Conservation (phyloP, 2,329 filamentous ascomycete genomes). For the Aspergillus sp. region DNA sequence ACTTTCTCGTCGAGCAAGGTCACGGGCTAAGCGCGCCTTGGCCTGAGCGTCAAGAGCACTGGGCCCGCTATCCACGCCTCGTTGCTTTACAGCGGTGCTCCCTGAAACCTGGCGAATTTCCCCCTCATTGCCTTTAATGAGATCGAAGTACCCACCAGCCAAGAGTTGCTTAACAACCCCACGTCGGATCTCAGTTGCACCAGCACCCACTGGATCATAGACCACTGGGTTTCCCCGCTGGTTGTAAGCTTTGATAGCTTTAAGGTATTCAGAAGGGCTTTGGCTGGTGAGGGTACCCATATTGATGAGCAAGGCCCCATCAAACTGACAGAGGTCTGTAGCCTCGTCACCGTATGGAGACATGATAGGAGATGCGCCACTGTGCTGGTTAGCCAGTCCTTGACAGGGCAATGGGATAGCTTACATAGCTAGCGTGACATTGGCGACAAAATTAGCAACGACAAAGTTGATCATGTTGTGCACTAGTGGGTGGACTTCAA, state of each 20-base stretch:
- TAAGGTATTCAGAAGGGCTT: slow-evolving; percentile 67
- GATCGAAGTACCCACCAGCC: slow-evolving; percentile 71
- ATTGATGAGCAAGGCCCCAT: slow-evolving; percentile 82
- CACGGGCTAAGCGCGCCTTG: slow-evolving; percentile 62
- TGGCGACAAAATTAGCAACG: slow-evolving; percentile 92
- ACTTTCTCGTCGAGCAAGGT: slow-evolving; percentile 66
- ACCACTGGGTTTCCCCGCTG: slow-evolving; percentile 70
- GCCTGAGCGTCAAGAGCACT: slow-evolving; percentile 55
- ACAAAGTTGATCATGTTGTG: slow-evolving; percentile 99
- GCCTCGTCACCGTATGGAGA: slow-evolving; percentile 83
- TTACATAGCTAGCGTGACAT: slow-evolving; percentile 74
- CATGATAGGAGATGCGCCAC: slow-evolving; percentile 90
- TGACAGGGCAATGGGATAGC: slow-evolving; percentile 5
- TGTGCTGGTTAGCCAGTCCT: slow-evolving; percentile 24
- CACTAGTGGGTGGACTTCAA: slow-evolving; percentile 66
- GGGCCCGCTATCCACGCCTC: slow-evolving; percentile 76
- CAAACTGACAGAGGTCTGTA: slow-evolving; percentile 71
- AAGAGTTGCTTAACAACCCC: slow-evolving; percentile 71
- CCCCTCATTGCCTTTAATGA: slow-evolving; percentile 93
- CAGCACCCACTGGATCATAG: slow-evolving; percentile 87
- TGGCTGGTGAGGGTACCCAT: slow-evolving; percentile 89
- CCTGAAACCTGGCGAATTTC: slow-evolving; percentile 77
- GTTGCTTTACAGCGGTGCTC: slow-evolving; percentile 61
- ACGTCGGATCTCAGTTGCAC: slow-evolving; percentile 73
- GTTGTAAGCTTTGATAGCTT: slow-evolving; percentile 81